Percentiles rank a stretch among this genome's conserved stretches.
Conservation (phyloP, 2,329 filamentous ascomycete species). For the Monilinia vaccinii-corymbosi region DNA sequence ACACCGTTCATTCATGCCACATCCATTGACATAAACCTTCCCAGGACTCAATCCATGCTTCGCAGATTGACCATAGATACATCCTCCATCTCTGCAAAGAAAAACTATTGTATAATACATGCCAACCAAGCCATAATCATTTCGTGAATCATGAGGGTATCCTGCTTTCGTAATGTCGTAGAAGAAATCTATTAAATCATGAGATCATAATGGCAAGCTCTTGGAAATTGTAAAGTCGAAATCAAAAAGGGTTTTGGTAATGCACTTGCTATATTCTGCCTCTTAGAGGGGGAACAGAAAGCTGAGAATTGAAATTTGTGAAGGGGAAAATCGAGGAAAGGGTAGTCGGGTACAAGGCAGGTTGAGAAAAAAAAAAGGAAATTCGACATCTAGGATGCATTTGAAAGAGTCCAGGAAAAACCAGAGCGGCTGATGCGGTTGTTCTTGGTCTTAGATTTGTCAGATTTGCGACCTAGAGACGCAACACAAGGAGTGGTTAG, state of each 20-base stretch:
- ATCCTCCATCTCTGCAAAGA: not conserved
- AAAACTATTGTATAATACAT: not conserved
- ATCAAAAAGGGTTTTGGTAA: not conserved
- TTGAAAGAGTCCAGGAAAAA: conserved; percentile 3
- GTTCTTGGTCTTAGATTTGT: not conserved
- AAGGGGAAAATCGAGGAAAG: not conserved
- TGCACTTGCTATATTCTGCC: not conserved
- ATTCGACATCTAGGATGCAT: not conserved
- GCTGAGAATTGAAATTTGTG: not conserved
- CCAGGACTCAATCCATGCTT: not conserved
- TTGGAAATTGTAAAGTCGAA: not conserved
- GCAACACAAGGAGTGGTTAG: conserved; percentile 4
- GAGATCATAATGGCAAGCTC: not conserved
- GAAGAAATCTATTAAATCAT: not conserved
- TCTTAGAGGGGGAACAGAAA: not conserved
- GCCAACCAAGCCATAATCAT: not conserved
- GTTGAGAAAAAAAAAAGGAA: not conserved
- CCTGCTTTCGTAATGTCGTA: not conserved
- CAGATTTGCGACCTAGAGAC: conserved; percentile 5
- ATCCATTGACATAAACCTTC: not conserved
- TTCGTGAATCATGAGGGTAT: not conserved
- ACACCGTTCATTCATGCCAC: not conserved
- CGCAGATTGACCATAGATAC: not conserved
- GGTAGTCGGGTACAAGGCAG: not conserved
- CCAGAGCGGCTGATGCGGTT: conserved; percentile 4